Conservation (phyloP, 148 eudicot genomes). For the Vaccinium myrtillus region DNA sequence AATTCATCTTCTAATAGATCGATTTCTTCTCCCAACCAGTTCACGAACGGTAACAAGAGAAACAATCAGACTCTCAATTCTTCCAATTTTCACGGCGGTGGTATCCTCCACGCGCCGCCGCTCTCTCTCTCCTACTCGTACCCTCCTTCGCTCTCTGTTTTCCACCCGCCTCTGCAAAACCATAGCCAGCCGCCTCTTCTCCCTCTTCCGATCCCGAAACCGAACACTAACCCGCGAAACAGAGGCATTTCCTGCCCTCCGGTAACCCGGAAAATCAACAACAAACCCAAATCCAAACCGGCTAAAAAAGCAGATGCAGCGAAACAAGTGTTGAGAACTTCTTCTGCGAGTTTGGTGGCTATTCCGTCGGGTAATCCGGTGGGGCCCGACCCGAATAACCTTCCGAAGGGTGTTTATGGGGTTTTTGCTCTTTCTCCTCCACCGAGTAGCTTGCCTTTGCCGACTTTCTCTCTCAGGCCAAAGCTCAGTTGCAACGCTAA, state of each 20-base stretch:
- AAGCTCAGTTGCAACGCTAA: conserved; percentile 51
- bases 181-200: conserved; percentile 43
- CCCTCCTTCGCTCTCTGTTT: conserved; percentile 18
- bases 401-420: conserved; percentile 31
- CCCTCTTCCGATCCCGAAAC: conserved; percentile 33
- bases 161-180: background rate
- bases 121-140: conserved; percentile 24
- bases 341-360: background rate
- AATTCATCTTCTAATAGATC: conserved; percentile 5
- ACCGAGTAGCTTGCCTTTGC: conserved; percentile 86
- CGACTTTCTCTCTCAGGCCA: conserved; percentile 61
- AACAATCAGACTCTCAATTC: background rate
- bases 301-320: background rate
- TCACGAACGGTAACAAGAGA: background rate
- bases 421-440: conserved; percentile 57
- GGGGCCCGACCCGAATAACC: conserved; percentile 38
- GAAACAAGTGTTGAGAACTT: background rate
- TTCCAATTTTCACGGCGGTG: conserved; percentile 28
- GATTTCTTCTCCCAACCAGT: conserved; percentile 4
- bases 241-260: conserved; percentile 30
- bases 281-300: conserved; percentile 22
- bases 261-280: conserved; percentile 20
- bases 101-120: conserved; percentile 27
- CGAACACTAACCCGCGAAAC: conserved; percentile 17
- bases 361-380: background rate